Conservation (phyloP, 2,329 filamentous ascomycete species). For the Seiridium unicorne region DNA sequence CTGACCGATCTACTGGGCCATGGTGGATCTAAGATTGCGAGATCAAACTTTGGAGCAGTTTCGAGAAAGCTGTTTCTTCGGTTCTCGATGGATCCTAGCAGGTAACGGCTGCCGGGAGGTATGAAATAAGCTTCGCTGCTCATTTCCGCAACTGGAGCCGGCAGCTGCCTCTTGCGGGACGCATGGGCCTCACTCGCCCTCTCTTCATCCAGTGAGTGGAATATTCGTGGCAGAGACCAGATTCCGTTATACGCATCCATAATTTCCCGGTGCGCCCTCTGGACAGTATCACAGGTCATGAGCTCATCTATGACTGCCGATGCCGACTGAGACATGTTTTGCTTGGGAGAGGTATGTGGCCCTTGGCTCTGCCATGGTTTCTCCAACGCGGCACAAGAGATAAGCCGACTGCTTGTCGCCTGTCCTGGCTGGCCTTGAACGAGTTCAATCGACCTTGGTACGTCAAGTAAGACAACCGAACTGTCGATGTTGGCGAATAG, state of each 20-base stretch:
- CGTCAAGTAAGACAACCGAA: slow-evolving; percentile 61
- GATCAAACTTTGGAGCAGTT: slow-evolving; percentile 55
- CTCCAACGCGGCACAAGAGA: slow-evolving; percentile 42
- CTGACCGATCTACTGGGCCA: slow-evolving; percentile 78
- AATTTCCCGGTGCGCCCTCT: slow-evolving; percentile 40
- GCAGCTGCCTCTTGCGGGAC: slow-evolving; percentile 9
- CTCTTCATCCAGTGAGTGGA: slow-evolving; percentile 3
- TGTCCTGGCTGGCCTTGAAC: slow-evolving; percentile 53
- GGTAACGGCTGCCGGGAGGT: slow-evolving; percentile 40
- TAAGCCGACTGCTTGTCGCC: slow-evolving; percentile 36
- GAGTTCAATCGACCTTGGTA: slow-evolving; percentile 67
- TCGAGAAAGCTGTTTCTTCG: slow-evolving; percentile 38
- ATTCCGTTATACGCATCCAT: slow-evolving; percentile 35
- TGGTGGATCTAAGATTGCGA: slow-evolving; percentile 74
- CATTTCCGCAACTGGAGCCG: not conserved
- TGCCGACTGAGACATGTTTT: slow-evolving; percentile 34
- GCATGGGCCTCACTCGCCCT: not conserved
- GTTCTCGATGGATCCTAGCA: slow-evolving; percentile 48
- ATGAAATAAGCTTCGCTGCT: slow-evolving; percentile 24
- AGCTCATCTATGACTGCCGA: slow-evolving; percentile 52
- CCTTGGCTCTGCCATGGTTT: slow-evolving; percentile 53
- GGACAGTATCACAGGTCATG: slow-evolving; percentile 48
- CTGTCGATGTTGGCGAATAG: slow-evolving; percentile 51
- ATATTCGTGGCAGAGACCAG: slow-evolving; percentile 44
- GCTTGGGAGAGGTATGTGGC: slow-evolving; percentile 41